These are phyloP conservation scores for Cymbopogon flexuosus DNA, from an alignment of 202 grass and related monocot genomes.

Conservation along the genomic window DNA sequence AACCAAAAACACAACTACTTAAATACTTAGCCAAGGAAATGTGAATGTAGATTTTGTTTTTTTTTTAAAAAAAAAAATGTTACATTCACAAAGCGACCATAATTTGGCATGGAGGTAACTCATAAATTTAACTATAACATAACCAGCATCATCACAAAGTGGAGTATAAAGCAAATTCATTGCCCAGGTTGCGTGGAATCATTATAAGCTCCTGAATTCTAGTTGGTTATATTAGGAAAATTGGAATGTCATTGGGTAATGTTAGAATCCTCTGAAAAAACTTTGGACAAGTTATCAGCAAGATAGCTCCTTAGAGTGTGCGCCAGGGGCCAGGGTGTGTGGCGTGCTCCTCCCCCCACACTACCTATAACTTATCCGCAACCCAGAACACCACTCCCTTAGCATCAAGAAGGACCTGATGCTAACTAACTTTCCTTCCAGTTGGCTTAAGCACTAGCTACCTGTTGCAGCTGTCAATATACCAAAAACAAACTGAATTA, in stretches of 20 bases:
- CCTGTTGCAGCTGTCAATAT: not conserved
- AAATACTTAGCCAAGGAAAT: constrained; percentile 16
- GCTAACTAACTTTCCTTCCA: not conserved
- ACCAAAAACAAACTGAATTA: not conserved
- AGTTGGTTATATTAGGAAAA: not conserved
- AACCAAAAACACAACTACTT: constrained; percentile 18
- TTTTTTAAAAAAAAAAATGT: not conserved
- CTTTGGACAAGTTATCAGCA: not conserved
- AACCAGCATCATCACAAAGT: not conserved
- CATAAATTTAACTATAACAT: not conserved
- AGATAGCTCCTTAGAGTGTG: not conserved
- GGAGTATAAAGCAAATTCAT: not conserved
- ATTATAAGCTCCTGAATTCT: not conserved
- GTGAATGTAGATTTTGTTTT: not conserved
- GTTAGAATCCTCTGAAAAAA: not conserved
- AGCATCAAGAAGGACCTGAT: not conserved
- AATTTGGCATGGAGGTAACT: not conserved
- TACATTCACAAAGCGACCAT: not conserved
- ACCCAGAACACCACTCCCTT: not conserved
- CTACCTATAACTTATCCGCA: not conserved
- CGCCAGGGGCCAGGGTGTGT: not conserved
- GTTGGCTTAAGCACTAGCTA: not conserved
- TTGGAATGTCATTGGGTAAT: not conserved
- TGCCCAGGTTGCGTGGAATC: not conserved
- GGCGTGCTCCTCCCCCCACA: not conserved